Base-by-base conservation (phyloP, 805 yeast species). In the Teunomyces pallodes region DNA sequence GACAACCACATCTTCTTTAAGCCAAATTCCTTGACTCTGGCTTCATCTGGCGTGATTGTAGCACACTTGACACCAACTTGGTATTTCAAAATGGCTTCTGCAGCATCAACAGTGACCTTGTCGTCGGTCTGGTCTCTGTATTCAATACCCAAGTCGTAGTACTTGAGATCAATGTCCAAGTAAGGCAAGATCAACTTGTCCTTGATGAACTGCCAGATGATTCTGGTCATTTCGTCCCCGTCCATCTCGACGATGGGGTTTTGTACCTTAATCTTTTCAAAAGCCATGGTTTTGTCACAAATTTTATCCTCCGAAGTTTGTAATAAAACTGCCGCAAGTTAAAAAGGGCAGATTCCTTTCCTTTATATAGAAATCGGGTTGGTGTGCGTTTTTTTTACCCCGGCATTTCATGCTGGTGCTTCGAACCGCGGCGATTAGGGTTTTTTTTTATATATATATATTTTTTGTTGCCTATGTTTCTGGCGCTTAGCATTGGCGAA, bases 61-160 rank as follows among this genome's bases (percentile, higher is more conserved):
- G 94, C 92, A 77, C 92, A 87, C 66, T 87, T 87, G 57, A 87
- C 77, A 61, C 90, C 92, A 20, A 87, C 92, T 52, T 90, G 91
- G 56, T 82, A 83, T 65, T 86, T 63, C 61, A 77, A 76, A 56
- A 84, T 86, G 28, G 91, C 92, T 52, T 83, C 74, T 16, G 92
- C 92, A 3, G 92, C 86, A 55, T 87, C 92, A 42, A 76, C 60
- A n/a, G 94, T 87, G 57, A 87, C 79, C 64, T 83, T 76, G 65
- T 87, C 94, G 51, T 83, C 73, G 30, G 92, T 86, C 30, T 75
- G 69, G 61, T 87, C 92, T 70, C 94, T 76, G 50, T 81, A 72
- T 58, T 80, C 74, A 54, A 87, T 77, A 27, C 88, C 82, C 57
- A 87, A 74, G 65, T 87, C 94, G 65, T 84, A 87, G 67, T 86